phyloP scores from a whole-genome alignment of 2,329 filamentous ascomycete genomes.

The Colletotrichum kahawae region DNA sequence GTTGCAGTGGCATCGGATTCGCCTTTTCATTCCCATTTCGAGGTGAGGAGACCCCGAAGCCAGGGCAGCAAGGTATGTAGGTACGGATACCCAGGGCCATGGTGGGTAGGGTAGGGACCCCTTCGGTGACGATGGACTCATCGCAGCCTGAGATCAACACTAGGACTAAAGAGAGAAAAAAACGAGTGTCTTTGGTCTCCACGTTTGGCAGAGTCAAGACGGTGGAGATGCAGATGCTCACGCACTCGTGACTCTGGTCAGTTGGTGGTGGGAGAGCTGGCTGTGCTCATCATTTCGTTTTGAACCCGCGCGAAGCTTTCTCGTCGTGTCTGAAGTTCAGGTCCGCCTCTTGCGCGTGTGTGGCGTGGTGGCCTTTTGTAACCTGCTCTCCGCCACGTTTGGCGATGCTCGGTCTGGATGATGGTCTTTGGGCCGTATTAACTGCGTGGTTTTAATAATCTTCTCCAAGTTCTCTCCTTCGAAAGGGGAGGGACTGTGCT shows the following conservation, averaged over 20 bases:
- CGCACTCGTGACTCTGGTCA: background rate
- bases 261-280: background rate
- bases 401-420: background rate
- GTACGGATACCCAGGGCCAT: background rate
- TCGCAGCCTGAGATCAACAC: background rate
- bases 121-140: background rate
- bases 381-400: background rate
- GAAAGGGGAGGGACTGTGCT: background rate
- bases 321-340: background rate
- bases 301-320: background rate
- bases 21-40: background rate
- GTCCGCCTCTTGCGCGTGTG: too few relatives aligned
- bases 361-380: background rate
- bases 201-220: background rate
- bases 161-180: background rate
- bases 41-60: background rate
- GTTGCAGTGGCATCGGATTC: conserved; percentile 7
- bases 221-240: background rate
- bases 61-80: background rate
- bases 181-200: background rate
- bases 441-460: background rate
- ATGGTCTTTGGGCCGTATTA: background rate
- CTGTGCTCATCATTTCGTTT: background rate
- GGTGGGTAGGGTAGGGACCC: background rate
- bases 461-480: background rate